Percentiles rank a stretch among this genome's conserved stretches.
Conservation (phyloP, 2,329 filamentous ascomycete species). For the Dothidotthia symphoricarpi region DNA sequence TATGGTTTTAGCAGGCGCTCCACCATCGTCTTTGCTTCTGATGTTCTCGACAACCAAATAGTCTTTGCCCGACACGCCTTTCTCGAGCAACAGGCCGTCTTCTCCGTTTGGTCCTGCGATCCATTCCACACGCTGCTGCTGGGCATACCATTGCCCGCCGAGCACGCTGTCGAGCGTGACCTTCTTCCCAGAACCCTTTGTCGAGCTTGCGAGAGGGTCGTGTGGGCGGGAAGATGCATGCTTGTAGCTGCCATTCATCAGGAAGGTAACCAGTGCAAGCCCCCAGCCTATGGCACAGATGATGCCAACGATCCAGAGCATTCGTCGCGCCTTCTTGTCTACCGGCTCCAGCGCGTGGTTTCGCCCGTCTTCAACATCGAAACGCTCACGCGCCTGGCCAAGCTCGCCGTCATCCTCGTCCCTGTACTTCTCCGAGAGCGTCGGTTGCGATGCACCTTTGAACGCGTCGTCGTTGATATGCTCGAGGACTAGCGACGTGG, state of each 20-base stretch:
- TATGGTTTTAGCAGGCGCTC: constrained; percentile 53
- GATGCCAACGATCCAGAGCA: constrained; percentile 60
- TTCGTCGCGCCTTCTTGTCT: constrained; percentile 64
- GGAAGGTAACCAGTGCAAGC: constrained; percentile 64
- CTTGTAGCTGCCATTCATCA: constrained; percentile 65
- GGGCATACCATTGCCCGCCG: constrained; percentile 63
- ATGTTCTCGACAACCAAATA: constrained; percentile 89
- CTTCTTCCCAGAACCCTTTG: constrained; percentile 65
- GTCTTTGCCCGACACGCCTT: constrained; percentile 58
- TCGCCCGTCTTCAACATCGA: constrained; percentile 54
- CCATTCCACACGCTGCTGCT: constrained; percentile 69
- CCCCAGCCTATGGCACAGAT: constrained; percentile 68
- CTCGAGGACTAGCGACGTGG: constrained; percentile 79
- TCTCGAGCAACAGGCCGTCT: constrained; percentile 82
- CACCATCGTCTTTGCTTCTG: constrained; percentile 50
- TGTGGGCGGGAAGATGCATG: constrained; percentile 64
- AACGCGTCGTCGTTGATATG: constrained; percentile 61
- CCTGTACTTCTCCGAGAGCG: constrained; percentile 38
- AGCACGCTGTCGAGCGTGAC: constrained; percentile 72
- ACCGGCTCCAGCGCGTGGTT: constrained; percentile 52
- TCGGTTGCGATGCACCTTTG: constrained; percentile 30
- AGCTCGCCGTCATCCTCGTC: constrained; percentile 42
- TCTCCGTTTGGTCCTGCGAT: constrained; percentile 70
- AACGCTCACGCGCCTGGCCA: constrained; percentile 49
- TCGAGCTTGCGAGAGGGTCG: constrained; percentile 64